Percentiles rank a stretch among this genome's conserved stretches.
Conservation (phyloP, 108 stramenopile genomes). For the Nannochloropsis oceanica region DNA sequence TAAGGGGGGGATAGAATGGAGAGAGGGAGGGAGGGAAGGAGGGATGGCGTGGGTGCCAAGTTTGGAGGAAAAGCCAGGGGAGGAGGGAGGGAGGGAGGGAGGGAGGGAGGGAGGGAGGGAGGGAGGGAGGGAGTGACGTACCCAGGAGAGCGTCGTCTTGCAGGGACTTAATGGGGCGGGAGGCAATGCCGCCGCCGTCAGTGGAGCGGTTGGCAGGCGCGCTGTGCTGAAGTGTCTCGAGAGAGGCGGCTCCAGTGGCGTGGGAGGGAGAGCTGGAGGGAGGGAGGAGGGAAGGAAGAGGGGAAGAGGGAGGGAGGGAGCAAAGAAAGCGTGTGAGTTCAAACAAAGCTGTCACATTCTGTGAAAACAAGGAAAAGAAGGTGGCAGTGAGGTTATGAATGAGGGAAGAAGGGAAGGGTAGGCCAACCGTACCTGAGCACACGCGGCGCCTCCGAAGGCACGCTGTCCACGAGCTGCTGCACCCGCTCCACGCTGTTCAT, state of each 20-base stretch:
- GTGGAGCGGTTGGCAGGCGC: not conserved
- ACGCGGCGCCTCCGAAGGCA: not conserved
- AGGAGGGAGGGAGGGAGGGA: not conserved
- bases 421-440: not conserved
- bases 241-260: not conserved
- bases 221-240: not conserved
- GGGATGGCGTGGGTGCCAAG: not conserved
- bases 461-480: not conserved
- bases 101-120: not conserved
- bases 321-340: not conserved
- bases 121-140: not conserved
- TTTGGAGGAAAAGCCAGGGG: not conserved
- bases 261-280: not conserved
- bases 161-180: not conserved
- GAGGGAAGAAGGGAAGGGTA: no score
- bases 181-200: not conserved
- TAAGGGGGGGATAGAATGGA: not conserved
- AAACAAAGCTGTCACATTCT: not conserved
- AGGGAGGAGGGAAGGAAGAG: not conserved
- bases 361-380: not conserved
- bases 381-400: not conserved
- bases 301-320: not conserved
- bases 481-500: constrained; percentile 37
- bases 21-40: not conserved
- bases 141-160: not conserved